Conservation (phyloP, 805 yeast species). For the Yarrowia sp. region DNA sequence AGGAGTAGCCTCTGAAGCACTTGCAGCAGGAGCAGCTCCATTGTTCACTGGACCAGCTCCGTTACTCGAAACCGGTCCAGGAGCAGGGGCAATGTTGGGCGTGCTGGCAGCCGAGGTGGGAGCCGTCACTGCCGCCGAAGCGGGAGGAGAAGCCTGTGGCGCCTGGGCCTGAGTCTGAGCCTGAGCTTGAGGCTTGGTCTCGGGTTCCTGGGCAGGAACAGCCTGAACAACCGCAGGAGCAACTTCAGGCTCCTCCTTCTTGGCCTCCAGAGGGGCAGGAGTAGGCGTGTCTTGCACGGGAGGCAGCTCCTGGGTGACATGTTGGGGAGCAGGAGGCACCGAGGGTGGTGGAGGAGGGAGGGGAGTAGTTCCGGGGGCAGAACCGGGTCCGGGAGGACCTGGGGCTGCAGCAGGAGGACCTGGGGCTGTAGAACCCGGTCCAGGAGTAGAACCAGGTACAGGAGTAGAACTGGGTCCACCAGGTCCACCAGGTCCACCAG, state of each 20-base stretch:
- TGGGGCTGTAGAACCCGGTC: no score
- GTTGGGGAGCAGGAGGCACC: constrained; percentile 22
- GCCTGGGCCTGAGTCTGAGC: background rate
- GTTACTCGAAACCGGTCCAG: constrained; percentile 17
- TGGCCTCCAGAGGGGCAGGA: constrained; percentile 12
- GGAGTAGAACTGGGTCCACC: no score
- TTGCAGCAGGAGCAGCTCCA: constrained; percentile 24
- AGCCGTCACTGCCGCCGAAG: background rate
- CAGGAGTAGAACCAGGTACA: no score
- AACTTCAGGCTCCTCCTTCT: background rate
- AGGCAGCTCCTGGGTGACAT: background rate
- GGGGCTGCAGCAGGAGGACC: no score
- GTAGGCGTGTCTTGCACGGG: background rate
- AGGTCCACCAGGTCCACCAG: no score
- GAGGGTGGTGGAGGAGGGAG: background rate
- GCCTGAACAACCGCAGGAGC: background rate
- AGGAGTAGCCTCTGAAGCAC: background rate
- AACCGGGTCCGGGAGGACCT: background rate
- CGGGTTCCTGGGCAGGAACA: background rate
- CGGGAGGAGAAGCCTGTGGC: background rate
- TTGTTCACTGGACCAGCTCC: no score
- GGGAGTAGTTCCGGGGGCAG: background rate
- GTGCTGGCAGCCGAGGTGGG: background rate
- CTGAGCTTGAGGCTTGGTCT: background rate
- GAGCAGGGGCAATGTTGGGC: background rate